Percentiles rank a stretch among this genome's conserved stretches.
These are phyloP conservation scores for Aspergillus funiculosus DNA, from an alignment of 495 filamentous ascomycete species.

Conservation along the genomic window DNA sequence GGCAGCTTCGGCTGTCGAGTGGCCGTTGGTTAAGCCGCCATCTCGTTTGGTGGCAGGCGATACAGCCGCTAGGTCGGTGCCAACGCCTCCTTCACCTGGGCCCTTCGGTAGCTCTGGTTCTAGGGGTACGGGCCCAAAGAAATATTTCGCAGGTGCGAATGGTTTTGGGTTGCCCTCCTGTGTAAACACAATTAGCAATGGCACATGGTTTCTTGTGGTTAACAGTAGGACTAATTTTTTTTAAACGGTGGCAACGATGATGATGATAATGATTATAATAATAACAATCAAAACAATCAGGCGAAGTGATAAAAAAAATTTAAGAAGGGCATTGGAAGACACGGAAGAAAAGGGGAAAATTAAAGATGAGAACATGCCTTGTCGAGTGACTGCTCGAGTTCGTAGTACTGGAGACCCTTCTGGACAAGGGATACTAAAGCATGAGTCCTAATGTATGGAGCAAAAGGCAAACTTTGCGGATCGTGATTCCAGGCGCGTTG, in stretches of 20 bases:
- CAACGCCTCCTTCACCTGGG: constrained; percentile 23
- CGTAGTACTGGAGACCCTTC: constrained; percentile 70
- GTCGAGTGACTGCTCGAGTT: constrained; percentile 55
- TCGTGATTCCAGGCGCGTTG: constrained; percentile 76
- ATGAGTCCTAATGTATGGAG: constrained; percentile 67
- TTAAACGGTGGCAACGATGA: too few species aligned
- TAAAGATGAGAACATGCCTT: constrained; percentile 45
- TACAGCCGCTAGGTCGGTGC: constrained; percentile 26
- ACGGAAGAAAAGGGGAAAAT: constrained; percentile 4
- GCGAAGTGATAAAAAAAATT: not conserved
- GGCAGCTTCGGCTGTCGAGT: constrained; percentile 28
- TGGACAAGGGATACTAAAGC: constrained; percentile 70
- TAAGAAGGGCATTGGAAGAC: not conserved
- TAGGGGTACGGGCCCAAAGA: constrained; percentile 47
- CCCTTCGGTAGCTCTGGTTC: constrained; percentile 29
- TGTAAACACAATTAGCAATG: constrained; percentile 3
- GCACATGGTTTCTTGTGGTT: too few species aligned
- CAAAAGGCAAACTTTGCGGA: constrained; percentile 70
- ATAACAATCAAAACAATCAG: constrained; percentile 2
- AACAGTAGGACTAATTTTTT: too few species aligned
- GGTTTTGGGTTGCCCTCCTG: constrained; percentile 41
- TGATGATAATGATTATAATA: too few species aligned
- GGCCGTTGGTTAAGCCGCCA: constrained; percentile 39
- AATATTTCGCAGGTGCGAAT: constrained; percentile 38
- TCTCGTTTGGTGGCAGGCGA: constrained; percentile 41